These are phyloP conservation scores for Ceratocystis alfenasii DNA, from an alignment of 2,329 filamentous ascomycete genomes.

Conservation along the genomic window DNA sequence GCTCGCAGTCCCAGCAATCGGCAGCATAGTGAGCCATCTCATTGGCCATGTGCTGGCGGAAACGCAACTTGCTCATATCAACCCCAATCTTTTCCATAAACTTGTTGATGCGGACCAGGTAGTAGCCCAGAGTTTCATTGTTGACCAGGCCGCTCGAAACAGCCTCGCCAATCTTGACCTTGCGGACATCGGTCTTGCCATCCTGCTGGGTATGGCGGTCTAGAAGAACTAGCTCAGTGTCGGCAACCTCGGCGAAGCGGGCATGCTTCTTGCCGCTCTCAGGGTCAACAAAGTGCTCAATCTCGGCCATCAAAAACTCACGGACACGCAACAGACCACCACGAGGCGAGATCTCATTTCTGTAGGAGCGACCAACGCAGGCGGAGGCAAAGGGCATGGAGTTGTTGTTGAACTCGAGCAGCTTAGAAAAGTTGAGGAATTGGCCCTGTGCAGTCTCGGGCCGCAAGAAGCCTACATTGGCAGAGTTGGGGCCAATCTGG, in stretches of 20 bases:
- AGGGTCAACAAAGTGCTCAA: constrained; percentile 96
- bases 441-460: constrained; percentile 97
- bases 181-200: constrained; percentile 65
- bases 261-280: constrained; percentile 87
- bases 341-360: constrained; percentile 93
- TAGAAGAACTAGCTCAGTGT: constrained; percentile 72
- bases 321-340: constrained; percentile 84
- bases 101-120: constrained; percentile 81
- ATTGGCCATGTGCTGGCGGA: constrained; percentile 86
- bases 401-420: constrained; percentile 91
- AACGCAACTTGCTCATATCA: constrained; percentile 77
- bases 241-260: constrained; percentile 73
- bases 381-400: constrained; percentile 95
- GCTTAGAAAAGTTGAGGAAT: constrained; percentile 92
- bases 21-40: constrained; percentile 79
- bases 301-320: constrained; percentile 97
- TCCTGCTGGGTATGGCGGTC: constrained; percentile 75
- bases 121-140: constrained; percentile 97
- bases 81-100: constrained; percentile 84
- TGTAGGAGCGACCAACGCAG: constrained; percentile 93
- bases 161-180: constrained; percentile 71
- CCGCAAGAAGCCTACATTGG: constrained; percentile 71
- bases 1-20: constrained; percentile 96
- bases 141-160: constrained; percentile 75
- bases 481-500: constrained; percentile 81